Evolutionary conservation across 2,329 filamentous ascomycete genomes (phyloP).

Genomic region (Zasmidium cellare): DNA sequence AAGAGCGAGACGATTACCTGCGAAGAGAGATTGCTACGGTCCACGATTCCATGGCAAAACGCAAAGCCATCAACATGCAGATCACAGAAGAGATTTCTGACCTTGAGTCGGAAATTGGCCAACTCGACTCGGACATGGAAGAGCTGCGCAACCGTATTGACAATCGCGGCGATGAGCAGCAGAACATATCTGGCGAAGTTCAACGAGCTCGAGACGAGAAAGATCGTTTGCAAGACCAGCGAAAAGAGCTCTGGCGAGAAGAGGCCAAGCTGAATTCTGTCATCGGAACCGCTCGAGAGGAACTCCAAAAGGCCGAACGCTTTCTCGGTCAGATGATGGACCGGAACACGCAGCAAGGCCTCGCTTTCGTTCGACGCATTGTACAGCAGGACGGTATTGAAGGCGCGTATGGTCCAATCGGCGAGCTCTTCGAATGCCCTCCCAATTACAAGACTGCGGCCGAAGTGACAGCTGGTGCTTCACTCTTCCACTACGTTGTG

Average conservation of each 20-base stretch:
- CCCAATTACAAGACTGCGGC: constrained; percentile 85
- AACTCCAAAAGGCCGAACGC: constrained; percentile 75
- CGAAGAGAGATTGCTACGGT: constrained; percentile 78
- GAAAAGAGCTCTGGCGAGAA: constrained; percentile 84
- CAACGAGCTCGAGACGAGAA: constrained; percentile 75
- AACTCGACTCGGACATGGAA: constrained; percentile 71
- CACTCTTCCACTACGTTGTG: constrained; percentile 93
- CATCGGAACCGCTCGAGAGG: constrained; percentile 71
- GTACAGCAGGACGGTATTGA: constrained; percentile 76
- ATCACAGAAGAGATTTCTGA: constrained; percentile 78
- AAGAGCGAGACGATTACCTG: constrained; percentile 82
- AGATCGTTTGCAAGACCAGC: constrained; percentile 79
- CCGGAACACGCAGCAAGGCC: constrained; percentile 77
- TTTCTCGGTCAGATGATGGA: constrained; percentile 85
- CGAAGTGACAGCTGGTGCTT: constrained; percentile 88
- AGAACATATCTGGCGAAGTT: constrained; percentile 70
- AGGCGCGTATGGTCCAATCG: constrained; percentile 88
- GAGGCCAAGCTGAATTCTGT: constrained; percentile 83
- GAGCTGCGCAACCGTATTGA: constrained; percentile 71
- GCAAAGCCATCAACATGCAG: constrained; percentile 82
- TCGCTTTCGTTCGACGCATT: constrained; percentile 82
- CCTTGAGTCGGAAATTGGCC: constrained; percentile 69
- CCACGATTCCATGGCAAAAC: constrained; percentile 71
- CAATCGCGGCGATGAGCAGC: constrained; percentile 73
- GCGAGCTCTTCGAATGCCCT: constrained; percentile 84